A percentile compares a stretch with the other conserved stretches of the same genome.
Conservation (phyloP, 2,329 filamentous ascomycete genomes). For the Leptographium wingfieldii region DNA sequence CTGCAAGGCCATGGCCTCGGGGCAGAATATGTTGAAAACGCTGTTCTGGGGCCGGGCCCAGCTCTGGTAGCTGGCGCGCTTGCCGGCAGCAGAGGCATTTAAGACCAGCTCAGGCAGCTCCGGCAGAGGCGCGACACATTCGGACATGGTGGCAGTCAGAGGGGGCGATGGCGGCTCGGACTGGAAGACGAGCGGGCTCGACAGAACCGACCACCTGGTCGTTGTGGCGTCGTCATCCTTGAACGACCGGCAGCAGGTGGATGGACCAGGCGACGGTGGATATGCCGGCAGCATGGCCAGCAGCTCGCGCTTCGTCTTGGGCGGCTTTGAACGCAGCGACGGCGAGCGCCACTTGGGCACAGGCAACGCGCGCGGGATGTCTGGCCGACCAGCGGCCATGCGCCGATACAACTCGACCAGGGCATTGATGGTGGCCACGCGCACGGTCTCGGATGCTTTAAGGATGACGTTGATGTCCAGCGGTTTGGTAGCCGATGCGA, state of each 20-base stretch:
- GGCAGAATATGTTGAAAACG: conserved; percentile 27
- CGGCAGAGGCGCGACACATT: background rate
- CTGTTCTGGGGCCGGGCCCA: conserved; percentile 20
- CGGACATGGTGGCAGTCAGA: conserved; percentile 7
- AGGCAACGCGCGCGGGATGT: conserved; percentile 18
- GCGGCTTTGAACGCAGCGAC: background rate
- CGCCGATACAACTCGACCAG: conserved; percentile 24
- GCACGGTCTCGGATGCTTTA: conserved; percentile 22
- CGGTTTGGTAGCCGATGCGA: conserved; percentile 10
- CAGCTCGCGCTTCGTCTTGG: background rate
- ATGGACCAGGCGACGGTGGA: conserved; percentile 5
- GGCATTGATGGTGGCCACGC: conserved; percentile 19
- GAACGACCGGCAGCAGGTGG: conserved; percentile 8
- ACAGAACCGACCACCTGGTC: conserved; percentile 15
- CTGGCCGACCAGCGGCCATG: conserved; percentile 17
- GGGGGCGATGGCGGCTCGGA: conserved; percentile 16
- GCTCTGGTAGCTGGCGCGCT: background rate
- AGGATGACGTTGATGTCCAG: conserved; percentile 23
- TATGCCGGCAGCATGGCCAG: background rate
- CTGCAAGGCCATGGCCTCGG: conserved; percentile 26
- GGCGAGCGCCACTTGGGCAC: conserved; percentile 7
- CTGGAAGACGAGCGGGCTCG: conserved; percentile 15
- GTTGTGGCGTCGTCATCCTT: conserved; percentile 15
- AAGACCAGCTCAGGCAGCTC: background rate
- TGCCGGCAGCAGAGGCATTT: background rate